Conservation (phyloP, 495 filamentous ascomycete species). For the Talaromyces liani region DNA sequence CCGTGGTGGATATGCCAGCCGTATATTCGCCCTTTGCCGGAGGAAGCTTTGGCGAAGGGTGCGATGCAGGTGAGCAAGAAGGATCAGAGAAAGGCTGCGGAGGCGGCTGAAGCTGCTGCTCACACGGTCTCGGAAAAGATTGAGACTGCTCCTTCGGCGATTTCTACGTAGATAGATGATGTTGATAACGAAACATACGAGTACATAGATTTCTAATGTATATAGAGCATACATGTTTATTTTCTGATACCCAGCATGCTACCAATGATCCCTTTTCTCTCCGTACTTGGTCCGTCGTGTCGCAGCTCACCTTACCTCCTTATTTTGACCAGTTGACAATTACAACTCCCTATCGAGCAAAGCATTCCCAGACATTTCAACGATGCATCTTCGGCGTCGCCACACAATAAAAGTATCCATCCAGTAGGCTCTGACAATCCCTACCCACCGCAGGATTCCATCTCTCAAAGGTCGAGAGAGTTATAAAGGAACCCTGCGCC, state of each 20-base stretch:
- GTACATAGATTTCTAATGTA: neutral
- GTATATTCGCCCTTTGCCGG: slow-evolving; percentile 78
- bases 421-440: slow-evolving; percentile 8
- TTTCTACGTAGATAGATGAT: neutral
- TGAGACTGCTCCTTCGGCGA: neutral
- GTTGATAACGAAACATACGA: neutral
- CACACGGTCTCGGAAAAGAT: neutral
- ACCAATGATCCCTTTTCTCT: neutral
- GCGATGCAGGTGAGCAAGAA: slow-evolving; percentile 61
- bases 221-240: neutral
- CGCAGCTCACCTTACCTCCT: no score
- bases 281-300: no score
- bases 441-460: slow-evolving; percentile 17
- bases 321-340: neutral
- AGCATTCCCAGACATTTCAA: neutral
- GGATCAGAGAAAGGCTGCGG: slow-evolving; percentile 17
- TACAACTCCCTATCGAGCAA: neutral
- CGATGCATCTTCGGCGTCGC: slow-evolving; percentile 1
- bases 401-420: slow-evolving; percentile 10
- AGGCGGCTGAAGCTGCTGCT: neutral
- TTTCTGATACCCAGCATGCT: neutral
- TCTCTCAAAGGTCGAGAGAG: slow-evolving; percentile 9
- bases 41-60: slow-evolving; percentile 79
- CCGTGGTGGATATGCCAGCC: slow-evolving; percentile 95
- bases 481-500: slow-evolving; percentile 5